Evolutionary conservation across 129 eudicot genomes (phyloP).

Genomic region (Ambrosia artemisiifolia): DNA sequence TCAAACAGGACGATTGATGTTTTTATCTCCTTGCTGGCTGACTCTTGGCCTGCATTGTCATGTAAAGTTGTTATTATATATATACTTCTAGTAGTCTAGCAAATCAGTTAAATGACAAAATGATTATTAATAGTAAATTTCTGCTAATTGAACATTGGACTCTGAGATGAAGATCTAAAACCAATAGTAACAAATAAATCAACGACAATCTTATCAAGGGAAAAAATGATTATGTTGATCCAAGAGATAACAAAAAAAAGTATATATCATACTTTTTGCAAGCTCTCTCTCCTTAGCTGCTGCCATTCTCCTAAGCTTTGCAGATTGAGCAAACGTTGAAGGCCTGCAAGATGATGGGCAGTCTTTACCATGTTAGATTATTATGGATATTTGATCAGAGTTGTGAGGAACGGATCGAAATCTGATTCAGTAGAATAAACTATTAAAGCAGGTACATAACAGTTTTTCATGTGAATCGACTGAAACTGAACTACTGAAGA

Average conservation of each 20-base stretch:
- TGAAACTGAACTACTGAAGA: slow-evolving; percentile 18
- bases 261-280: slow-evolving; percentile 61
- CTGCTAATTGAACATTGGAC: neutral
- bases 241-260: slow-evolving; percentile 12
- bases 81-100: neutral
- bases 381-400: neutral
- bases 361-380: slow-evolving; percentile 15
- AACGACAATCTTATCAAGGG: neutral
- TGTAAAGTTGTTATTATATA: slow-evolving; percentile 14
- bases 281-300: slow-evolving; percentile 94
- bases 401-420: slow-evolving; percentile 4
- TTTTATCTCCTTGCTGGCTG: slow-evolving; percentile 43
- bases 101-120: slow-evolving; percentile 1
- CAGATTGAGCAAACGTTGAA: slow-evolving; percentile 98
- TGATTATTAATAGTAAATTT: neutral
- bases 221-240: slow-evolving; percentile 3
- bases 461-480: neutral
- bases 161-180: neutral
- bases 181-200: slow-evolving; percentile 5
- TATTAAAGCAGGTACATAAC: neutral
- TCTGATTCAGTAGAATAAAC: neutral
- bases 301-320: slow-evolving; percentile 90
- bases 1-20: slow-evolving; percentile 33
- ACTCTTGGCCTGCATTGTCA: slow-evolving; percentile 55
- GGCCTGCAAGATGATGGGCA: slow-evolving; percentile 50